Evolutionary conservation across 345 rosid species (phyloP).

Genomic region (Melaleuca quinquenervia): DNA sequence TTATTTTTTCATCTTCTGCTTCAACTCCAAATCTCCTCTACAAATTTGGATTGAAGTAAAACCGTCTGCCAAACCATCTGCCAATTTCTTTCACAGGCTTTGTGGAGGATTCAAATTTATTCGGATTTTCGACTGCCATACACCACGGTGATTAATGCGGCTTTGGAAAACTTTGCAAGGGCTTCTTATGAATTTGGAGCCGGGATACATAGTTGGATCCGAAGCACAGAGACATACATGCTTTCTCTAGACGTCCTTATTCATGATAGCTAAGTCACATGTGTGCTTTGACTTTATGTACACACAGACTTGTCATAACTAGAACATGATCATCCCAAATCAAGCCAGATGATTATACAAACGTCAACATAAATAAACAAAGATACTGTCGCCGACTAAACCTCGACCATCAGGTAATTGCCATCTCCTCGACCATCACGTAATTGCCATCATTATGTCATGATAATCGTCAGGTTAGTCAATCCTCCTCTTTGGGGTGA

Average conservation of each 20-base stretch:
- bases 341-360: neutral
- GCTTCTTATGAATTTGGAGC: neutral
- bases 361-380: neutral
- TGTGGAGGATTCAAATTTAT: neutral
- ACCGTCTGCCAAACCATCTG: neutral
- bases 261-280: neutral
- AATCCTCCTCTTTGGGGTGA: too few relatives aligned
- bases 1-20: neutral
- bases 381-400: neutral
- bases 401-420: neutral
- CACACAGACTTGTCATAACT: neutral
- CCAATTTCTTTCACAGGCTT: neutral
- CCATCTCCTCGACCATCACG: neutral
- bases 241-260: neutral
- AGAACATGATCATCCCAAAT: neutral
- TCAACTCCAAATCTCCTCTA: neutral
- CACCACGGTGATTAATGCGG: neutral
- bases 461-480: neutral
- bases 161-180: neutral
- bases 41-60: neutral
- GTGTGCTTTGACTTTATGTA: neutral
- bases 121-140: neutral
- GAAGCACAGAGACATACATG: neutral
- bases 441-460: neutral
- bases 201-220: neutral